Base-by-base conservation (phyloP, 495 filamentous ascomycete species). In the Penicillium maclennaniae region DNA sequence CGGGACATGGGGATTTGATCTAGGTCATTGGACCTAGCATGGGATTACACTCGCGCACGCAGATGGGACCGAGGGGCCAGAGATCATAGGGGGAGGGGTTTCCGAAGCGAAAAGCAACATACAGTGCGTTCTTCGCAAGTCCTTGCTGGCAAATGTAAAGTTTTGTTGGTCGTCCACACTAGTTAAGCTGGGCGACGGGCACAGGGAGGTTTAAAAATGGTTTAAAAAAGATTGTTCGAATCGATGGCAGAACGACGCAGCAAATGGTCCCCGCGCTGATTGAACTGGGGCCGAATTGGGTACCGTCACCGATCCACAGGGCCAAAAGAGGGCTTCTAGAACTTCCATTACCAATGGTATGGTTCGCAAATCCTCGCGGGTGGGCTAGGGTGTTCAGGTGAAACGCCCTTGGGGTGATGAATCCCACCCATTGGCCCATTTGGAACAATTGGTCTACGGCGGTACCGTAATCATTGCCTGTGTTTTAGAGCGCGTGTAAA, bases 1-100 rank as follows among this genome's bases (percentile, higher is more conserved):
- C 47, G 42, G 48, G 55, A 65, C 63, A 67, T 64, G 27, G 46
- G 53, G 55, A 50, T 41, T 52, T 59, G 46, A 51, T 53, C 51
- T 58, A 51, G 49, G 55, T 47, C 53, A 45, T 51, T 34, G 55
- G 59, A 34, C 55, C 57, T 51, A 54, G 49, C 45, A 25, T 41
- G 27, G 48, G 48, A 58, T 41, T 59, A 46, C 54, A 51, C 42
- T 51, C 28, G 38, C 49, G 45, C 43, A 51, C 31, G 28, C 12
- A 47, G 40, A 49, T 42, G 55, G 57, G 53, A 41, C 50, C 45
- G 49, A 55, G 26, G 55, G 51, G 45, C 50, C 53, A 48, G 41
- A 31, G 48, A 53, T 37, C 45, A 59, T 53, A 56, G 39, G 45
- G 45, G 48, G 17, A 56, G 36, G 28, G 45, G 36, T 49, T 28